Conservation (phyloP, 768 basidiomycete species). For the Galerina marginata region DNA sequence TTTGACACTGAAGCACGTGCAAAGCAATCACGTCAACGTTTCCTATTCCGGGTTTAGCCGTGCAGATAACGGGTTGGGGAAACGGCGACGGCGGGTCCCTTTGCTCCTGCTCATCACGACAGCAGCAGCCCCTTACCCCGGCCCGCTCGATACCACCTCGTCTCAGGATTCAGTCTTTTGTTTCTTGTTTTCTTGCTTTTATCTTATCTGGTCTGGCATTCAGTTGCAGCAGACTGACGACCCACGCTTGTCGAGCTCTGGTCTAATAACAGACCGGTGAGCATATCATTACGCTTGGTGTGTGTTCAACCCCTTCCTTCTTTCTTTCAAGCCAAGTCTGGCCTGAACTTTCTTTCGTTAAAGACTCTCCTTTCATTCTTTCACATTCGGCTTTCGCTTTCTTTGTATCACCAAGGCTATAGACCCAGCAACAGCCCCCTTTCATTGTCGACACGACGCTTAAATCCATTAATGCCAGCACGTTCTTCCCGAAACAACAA, state of each 20-base stretch:
- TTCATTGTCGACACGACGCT: background rate
- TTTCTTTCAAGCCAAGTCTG: background rate
- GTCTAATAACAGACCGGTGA: slow-evolving; percentile 1
- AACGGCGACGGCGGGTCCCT: background rate
- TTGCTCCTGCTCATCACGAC: slow-evolving; percentile 17
- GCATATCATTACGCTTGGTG: background rate
- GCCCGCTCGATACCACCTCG: background rate
- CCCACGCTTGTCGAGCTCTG: background rate
- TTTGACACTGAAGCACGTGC: background rate
- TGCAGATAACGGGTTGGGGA: slow-evolving; percentile 14
- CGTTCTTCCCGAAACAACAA: slow-evolving; percentile 12
- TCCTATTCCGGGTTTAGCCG: slow-evolving; percentile 8
- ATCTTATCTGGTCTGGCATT: slow-evolving; percentile 22
- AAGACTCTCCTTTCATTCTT: background rate
- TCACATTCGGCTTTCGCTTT: background rate
- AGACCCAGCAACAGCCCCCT: background rate
- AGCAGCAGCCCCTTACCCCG: slow-evolving; percentile 13
- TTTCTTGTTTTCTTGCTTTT: background rate
- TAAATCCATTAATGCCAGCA: slow-evolving; percentile 12
- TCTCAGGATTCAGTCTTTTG: background rate
- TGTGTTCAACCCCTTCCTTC: background rate
- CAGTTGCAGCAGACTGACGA: slow-evolving; percentile 14
- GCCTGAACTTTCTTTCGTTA: slow-evolving; percentile 7
- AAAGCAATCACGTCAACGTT: background rate
- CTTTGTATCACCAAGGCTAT: slow-evolving; percentile 6